Percentiles rank a stretch among this genome's conserved stretches.
phyloP scores from a whole-genome alignment of 495 filamentous ascomycete genomes.

The Glarea lozoyensis region DNA sequence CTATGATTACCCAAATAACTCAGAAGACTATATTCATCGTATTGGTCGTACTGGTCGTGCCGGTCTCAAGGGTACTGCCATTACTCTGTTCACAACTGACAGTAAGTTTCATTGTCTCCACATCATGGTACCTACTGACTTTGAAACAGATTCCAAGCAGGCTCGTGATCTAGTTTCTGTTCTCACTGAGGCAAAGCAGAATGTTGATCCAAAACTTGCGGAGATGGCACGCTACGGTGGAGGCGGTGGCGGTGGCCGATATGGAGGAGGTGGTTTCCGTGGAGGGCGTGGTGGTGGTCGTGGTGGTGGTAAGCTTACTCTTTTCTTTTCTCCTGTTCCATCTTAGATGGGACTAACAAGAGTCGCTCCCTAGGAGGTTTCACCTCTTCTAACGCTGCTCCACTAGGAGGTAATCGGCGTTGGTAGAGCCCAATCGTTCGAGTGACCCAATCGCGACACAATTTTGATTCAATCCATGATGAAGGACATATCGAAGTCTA shows the following conservation, averaged over 20 bases:
- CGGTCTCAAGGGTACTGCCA: slow-evolving; percentile 84
- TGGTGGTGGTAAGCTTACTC: slow-evolving; percentile 27
- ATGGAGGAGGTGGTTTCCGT: slow-evolving; percentile 55
- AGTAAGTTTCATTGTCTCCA: slow-evolving; percentile 51
- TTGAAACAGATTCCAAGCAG: slow-evolving; percentile 73
- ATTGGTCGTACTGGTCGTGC: slow-evolving; percentile 97
- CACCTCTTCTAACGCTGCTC: slow-evolving; percentile 56
- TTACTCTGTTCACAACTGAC: slow-evolving; percentile 97
- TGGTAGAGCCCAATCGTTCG: slow-evolving; percentile 36
- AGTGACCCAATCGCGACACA: too few species aligned
- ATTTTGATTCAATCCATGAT: slow-evolving; percentile 6
- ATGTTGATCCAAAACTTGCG: slow-evolving; percentile 88
- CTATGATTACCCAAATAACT: slow-evolving; percentile 99
- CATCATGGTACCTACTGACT: slow-evolving; percentile 8
- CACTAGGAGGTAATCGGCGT: slow-evolving; percentile 52
- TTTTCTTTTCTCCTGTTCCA: slow-evolving; percentile 16
- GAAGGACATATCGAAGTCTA: slow-evolving; percentile 6
- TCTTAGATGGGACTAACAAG: slow-evolving; percentile 25
- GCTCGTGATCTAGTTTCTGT: slow-evolving; percentile 91
- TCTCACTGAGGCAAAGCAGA: slow-evolving; percentile 94
- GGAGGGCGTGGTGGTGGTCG: slow-evolving; percentile 57
- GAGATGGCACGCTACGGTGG: slow-evolving; percentile 94
- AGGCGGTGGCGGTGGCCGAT: slow-evolving; percentile 69
- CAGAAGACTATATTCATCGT: slow-evolving; percentile 98
- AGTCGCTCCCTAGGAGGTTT: slow-evolving; percentile 31